These are phyloP conservation scores for Pholiota molesta DNA, from an alignment of 768 basidiomycete genomes.

Conservation along the genomic window DNA sequence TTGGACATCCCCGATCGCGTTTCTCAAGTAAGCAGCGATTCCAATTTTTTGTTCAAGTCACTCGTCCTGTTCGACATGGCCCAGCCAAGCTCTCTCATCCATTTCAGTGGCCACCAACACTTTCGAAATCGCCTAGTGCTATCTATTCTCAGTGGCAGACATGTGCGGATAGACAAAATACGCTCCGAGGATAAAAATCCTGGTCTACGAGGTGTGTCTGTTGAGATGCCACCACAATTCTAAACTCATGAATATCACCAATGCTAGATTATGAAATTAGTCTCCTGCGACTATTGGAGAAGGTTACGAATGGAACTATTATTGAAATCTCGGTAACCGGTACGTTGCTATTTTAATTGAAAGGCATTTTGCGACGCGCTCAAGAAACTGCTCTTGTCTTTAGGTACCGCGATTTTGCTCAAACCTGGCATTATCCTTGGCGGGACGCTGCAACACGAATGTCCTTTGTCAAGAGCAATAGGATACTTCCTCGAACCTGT, in stretches of 20 bases:
- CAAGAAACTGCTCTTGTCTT: background rate
- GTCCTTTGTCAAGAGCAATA: constrained; percentile 84
- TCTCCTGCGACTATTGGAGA: constrained; percentile 84
- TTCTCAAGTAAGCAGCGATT: constrained; percentile 21
- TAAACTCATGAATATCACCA: constrained; percentile 4
- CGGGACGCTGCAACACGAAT: constrained; percentile 81
- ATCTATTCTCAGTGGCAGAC: constrained; percentile 87
- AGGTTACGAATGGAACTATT: constrained; percentile 89
- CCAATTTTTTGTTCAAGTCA: constrained; percentile 8
- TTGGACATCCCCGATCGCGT: constrained; percentile 19
- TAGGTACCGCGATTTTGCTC: constrained; percentile 89
- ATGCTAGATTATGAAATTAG: constrained; percentile 88
- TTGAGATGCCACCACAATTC: constrained; percentile 4
- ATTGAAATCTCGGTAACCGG: constrained; percentile 98
- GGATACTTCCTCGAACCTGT: constrained; percentile 95
- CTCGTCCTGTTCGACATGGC: constrained; percentile 37
- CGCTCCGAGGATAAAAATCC: constrained; percentile 93
- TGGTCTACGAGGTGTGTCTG: constrained; percentile 76
- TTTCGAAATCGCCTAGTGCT: constrained; percentile 85
- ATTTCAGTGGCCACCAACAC: constrained; percentile 81
- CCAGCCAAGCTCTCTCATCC: constrained; percentile 43
- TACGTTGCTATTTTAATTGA: constrained; percentile 30
- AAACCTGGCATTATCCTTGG: constrained; percentile 93
- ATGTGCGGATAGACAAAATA: constrained; percentile 84
- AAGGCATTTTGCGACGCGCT: background rate